Evolutionary conservation across 805 yeast genomes (phyloP).

Genomic region (Monosporozyma aerobia): DNA sequence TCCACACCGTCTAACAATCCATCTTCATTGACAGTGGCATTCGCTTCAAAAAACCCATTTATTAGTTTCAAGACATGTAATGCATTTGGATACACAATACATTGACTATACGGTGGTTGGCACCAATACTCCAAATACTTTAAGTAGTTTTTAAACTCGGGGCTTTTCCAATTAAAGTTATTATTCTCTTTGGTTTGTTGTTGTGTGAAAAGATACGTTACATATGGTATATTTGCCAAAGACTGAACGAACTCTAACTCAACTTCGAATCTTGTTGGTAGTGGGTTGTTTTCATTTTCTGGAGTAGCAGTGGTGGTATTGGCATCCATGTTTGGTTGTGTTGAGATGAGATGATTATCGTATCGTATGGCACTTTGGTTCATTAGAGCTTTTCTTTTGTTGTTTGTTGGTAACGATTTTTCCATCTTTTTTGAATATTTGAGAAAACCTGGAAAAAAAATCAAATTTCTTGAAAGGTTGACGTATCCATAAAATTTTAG

Average conservation of each 20-base stretch:
- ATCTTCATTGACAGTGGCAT: slow-evolving; percentile 35
- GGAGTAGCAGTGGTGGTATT: neutral
- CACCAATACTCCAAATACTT: slow-evolving; percentile 82
- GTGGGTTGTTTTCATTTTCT: neutral
- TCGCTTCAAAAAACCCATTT: slow-evolving; percentile 23
- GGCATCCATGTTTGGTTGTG: neutral
- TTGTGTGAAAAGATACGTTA: slow-evolving; percentile 72
- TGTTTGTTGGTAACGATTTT: neutral
- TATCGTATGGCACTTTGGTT: neutral
- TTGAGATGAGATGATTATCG: no score
- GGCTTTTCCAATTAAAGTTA: slow-evolving; percentile 44
- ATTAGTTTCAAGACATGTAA: slow-evolving; percentile 65
- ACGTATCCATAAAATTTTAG: neutral
- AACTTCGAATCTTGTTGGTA: slow-evolving; percentile 44
- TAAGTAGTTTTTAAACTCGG: slow-evolving; percentile 61
- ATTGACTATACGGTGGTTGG: slow-evolving; percentile 51
- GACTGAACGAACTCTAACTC: slow-evolving; percentile 74
- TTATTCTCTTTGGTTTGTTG: slow-evolving; percentile 33
- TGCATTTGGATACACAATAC: slow-evolving; percentile 68
- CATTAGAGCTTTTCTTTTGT: neutral
- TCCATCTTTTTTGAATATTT: neutral
- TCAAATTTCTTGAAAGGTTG: neutral
- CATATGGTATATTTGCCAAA: slow-evolving; percentile 78
- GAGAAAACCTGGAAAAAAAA: neutral
- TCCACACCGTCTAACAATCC: slow-evolving; percentile 37